A percentile compares a stretch with the other conserved stretches of the same genome.
Conservation (phyloP, 1,284 basidiomycete species). For the Moniliophthora roreri region DNA sequence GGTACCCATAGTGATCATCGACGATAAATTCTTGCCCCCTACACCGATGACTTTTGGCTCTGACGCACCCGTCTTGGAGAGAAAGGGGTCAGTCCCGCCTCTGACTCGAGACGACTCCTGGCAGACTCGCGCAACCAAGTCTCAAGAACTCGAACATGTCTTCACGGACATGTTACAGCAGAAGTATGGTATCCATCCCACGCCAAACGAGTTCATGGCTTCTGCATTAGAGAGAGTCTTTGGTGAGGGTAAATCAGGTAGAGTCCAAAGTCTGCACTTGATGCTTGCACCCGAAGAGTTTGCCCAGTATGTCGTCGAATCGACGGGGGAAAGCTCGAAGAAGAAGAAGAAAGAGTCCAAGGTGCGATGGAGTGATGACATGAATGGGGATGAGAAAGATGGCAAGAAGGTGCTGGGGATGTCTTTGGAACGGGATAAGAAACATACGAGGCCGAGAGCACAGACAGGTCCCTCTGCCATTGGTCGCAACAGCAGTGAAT, state of each 20-base stretch:
- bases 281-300: slow-evolving; percentile 51
- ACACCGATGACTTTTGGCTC: neutral
- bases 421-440: slow-evolving; percentile 35
- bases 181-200: slow-evolving; percentile 47
- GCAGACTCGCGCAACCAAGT: slow-evolving; percentile 32
- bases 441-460: slow-evolving; percentile 18
- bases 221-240: slow-evolving; percentile 47
- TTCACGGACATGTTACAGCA: slow-evolving; percentile 53
- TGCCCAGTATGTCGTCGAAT: slow-evolving; percentile 7
- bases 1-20: too few species aligned
- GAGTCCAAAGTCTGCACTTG: slow-evolving; percentile 46
- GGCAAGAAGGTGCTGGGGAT: slow-evolving; percentile 20
- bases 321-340: neutral
- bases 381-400: neutral
- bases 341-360: neutral
- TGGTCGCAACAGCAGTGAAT: slow-evolving; percentile 18
- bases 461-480: slow-evolving; percentile 19
- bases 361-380: slow-evolving; percentile 14
- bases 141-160: slow-evolving; percentile 45
- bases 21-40: too few species aligned
- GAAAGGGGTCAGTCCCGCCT: slow-evolving; percentile 8
- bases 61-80: neutral
- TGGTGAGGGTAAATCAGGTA: slow-evolving; percentile 38
- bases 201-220: slow-evolving; percentile 44
- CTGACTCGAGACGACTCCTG: slow-evolving; percentile 26